Evolutionary conservation across 2,329 filamentous ascomycete genomes (phyloP), one percentile per base, ranked within the genome.

Genomic region (Alternaria ventricosa): DNA sequence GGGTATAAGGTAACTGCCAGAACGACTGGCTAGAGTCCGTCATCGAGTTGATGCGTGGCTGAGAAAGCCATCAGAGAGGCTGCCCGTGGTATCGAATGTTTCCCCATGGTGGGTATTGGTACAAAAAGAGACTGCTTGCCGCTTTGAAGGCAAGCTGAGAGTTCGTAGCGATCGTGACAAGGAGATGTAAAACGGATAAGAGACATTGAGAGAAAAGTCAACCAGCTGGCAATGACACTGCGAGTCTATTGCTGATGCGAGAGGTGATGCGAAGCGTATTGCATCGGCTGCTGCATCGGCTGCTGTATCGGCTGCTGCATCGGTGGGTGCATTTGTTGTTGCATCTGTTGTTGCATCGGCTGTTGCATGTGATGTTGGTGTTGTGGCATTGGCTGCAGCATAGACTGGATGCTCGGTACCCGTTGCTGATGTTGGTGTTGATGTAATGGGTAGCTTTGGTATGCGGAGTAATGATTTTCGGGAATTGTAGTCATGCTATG

Each of bases 371-470:
- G 53, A 47, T 70, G 57, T 49, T 28, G 64, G 54, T 63, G 55
- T 33, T 66, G 61, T 55, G 57, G 56, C 57, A 67, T 61, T 18
- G 64, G 67, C 30, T 70, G 69, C 62, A 81, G 75, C 76, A 80
- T 78, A 49, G 76, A 78, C 69, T 82, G 78, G 66, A 81, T 80
- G 66, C 78, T 80, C 30, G 77, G 78, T 13, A 80, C 75, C 28
- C 79, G 71, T 55, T 74, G 74, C 33, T 74, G 72, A 49, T 72
- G 67, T 53, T 71, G 74, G 33, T 74, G 72, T 50, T 72, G 67
- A 50, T 71, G 70, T 27, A 63, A 64, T n/a, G 69, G 55, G 49
- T 71, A 75, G 51, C 63, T 61, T n/a, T 65, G 57, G 55, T 70
- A 74, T 27, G 68, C 60, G 18, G 60, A 41, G 45, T 70, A 71